Conservation (phyloP, 2,329 filamentous ascomycete genomes). For the Paramyrothecium sp. region DNA sequence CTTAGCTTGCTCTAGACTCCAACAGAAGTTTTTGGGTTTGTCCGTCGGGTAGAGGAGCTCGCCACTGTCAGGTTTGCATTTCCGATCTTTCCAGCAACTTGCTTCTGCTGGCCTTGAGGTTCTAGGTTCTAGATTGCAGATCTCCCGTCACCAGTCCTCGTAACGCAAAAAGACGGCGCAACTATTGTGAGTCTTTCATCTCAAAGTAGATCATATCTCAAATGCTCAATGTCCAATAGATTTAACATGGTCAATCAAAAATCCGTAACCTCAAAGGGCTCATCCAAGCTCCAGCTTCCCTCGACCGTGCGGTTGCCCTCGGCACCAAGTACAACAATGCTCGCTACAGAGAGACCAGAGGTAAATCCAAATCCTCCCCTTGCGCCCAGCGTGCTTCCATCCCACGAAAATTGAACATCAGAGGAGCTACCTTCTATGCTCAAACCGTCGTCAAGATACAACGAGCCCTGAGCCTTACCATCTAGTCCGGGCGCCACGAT, state of each 20-base stretch:
- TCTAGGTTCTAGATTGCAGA: too few relatives aligned
- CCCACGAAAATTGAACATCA: slow-evolving; percentile 2
- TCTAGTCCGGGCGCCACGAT: slow-evolving; percentile 61
- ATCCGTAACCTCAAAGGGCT: background rate
- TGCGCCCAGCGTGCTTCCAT: slow-evolving; percentile 1
- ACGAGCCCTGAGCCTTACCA: slow-evolving; percentile 58
- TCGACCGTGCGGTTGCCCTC: background rate
- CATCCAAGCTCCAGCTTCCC: background rate
- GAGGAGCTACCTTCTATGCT: slow-evolving; percentile 1
- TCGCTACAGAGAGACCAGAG: background rate
- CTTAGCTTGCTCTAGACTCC: background rate
- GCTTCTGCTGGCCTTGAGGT: too few relatives aligned
- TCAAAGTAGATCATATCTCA: too few relatives aligned
- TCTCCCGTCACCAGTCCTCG: too few relatives aligned
- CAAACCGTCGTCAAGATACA: slow-evolving; percentile 72
- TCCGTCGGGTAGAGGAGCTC: too few relatives aligned
- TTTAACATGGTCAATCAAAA: too few relatives aligned
- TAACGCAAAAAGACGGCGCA: too few relatives aligned
- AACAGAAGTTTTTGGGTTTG: too few relatives aligned
- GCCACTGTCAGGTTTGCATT: too few relatives aligned
- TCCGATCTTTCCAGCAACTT: too few relatives aligned
- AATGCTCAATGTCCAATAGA: too few relatives aligned
- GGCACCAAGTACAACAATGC: background rate
- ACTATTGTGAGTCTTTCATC: too few relatives aligned
- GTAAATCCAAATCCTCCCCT: background rate